phyloP scores from a whole-genome alignment of 23 red algal genomes.

The Agarophyton chilense region DNA sequence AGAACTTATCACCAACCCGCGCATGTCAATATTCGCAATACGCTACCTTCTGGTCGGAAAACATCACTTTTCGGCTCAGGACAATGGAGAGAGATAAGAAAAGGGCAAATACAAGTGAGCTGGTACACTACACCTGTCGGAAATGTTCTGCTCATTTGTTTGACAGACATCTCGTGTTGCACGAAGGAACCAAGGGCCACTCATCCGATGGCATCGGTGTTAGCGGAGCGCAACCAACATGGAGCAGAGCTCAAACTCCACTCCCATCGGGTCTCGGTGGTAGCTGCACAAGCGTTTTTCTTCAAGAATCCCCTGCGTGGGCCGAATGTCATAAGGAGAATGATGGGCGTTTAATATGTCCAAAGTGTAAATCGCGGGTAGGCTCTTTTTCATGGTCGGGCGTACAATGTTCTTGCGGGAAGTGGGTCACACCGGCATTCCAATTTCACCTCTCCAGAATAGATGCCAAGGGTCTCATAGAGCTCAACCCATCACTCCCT shows the following conservation, averaged over 20 bases:
- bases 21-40: too few species aligned
- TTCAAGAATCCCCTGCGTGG: conserved; percentile 46
- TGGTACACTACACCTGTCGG: conserved; percentile 59
- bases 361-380: conserved; percentile 53
- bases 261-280: background rate
- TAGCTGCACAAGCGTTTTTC: conserved; percentile 54
- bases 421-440: conserved; percentile 84
- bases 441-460: conserved; percentile 81
- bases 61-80: background rate
- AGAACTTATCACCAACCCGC: too few species aligned
- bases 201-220: background rate
- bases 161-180: conserved; percentile 26
- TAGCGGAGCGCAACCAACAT: background rate
- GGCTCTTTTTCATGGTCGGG: conserved; percentile 85
- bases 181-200: conserved; percentile 27
- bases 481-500: background rate
- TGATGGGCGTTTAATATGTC: conserved; percentile 59
- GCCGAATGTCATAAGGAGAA: background rate
- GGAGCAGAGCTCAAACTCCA: background rate
- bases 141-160: conserved; percentile 54
- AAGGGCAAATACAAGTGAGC: background rate
- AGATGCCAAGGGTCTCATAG: conserved; percentile 47
- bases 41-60: background rate
- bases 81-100: background rate
- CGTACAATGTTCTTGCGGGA: conserved; percentile 80